Conservation (phyloP, 1,139 yeast species). For the Yamadazyma sp. region DNA sequence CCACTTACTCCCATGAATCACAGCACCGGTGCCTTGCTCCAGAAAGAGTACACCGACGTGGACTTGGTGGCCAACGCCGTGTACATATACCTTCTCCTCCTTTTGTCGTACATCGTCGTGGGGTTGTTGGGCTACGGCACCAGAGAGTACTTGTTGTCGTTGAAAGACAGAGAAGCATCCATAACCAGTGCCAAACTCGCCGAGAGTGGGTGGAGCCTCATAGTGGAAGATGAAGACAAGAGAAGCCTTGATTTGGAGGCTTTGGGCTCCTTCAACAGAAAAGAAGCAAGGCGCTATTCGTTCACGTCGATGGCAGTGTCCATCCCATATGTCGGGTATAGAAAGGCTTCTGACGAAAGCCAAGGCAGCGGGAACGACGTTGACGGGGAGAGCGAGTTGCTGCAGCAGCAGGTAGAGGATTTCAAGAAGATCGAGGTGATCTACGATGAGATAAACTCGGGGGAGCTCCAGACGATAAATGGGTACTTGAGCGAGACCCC, state of each 20-base stretch:
- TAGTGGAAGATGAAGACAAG: slow-evolving; percentile 4
- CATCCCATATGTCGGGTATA: not conserved
- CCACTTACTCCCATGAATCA: too few relatives aligned
- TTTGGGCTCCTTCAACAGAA: slow-evolving; percentile 8
- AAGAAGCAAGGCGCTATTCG: not conserved
- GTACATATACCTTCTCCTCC: slow-evolving; percentile 29
- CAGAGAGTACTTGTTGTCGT: slow-evolving; percentile 27
- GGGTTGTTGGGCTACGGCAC: slow-evolving; percentile 26
- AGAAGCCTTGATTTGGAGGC: slow-evolving; percentile 9
- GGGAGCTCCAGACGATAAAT: slow-evolving; percentile 5
- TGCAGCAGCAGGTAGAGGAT: slow-evolving; percentile 11
- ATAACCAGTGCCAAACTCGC: slow-evolving; percentile 1
- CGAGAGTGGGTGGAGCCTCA: slow-evolving; percentile 3
- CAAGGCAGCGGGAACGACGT: not conserved
- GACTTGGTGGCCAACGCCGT: slow-evolving; percentile 28
- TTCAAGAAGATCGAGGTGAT: slow-evolving; percentile 13
- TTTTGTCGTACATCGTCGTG: slow-evolving; percentile 21
- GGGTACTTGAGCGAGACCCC: slow-evolving; percentile 4
- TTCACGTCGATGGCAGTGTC: not conserved
- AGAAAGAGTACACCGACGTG: slow-evolving; percentile 7
- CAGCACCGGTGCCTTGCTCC: too few relatives aligned
- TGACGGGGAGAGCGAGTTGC: slow-evolving; percentile 4
- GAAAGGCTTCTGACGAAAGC: not conserved
- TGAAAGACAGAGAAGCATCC: slow-evolving; percentile 10
- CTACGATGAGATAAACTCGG: slow-evolving; percentile 15